These are phyloP conservation scores for Breviolum minutum DNA, from an alignment of 73 alveolate genomes.

Conservation along the genomic window DNA sequence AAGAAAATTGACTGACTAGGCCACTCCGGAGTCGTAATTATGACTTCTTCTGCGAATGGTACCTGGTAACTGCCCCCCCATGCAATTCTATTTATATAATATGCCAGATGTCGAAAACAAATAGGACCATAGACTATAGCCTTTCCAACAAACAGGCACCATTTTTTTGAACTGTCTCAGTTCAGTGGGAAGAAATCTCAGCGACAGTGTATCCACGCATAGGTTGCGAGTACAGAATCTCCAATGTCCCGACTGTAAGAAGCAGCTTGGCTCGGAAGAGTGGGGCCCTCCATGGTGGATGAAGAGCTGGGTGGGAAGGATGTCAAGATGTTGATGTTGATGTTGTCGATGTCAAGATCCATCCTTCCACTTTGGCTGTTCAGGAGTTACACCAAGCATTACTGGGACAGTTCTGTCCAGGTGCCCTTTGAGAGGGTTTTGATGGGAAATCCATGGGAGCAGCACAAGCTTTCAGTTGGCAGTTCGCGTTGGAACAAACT, in stretches of 20 bases:
- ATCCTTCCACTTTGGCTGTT: no score
- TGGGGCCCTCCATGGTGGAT: neutral
- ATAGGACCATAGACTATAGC: no score
- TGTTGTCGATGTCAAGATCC: no score
- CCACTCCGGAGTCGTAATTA: no score
- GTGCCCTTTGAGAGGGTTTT: constrained; percentile 24
- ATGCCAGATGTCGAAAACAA: no score
- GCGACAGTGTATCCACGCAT: neutral
- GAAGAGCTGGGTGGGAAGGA: no score
- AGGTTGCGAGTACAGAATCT: constrained; percentile 97
- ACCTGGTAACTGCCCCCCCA: no score
- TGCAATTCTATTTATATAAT: no score
- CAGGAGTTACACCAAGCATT: constrained; percentile 98
- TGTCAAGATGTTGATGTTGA: neutral
- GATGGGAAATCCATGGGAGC: neutral
- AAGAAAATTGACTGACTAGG: no score
- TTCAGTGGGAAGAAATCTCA: neutral
- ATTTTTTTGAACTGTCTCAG: neutral
- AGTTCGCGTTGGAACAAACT: no score
- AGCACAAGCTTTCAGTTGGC: neutral
- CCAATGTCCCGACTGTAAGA: constrained; percentile 98
- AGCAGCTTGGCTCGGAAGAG: constrained; percentile 3
- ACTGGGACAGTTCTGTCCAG: constrained; percentile 98
- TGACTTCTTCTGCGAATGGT: no score
- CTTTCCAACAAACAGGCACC: no score